A percentile compares a stretch with the other conserved stretches of the same genome.
phyloP scores from a whole-genome alignment of 768 basidiomycete species.

The Gloeopeniophorella convolvens region DNA sequence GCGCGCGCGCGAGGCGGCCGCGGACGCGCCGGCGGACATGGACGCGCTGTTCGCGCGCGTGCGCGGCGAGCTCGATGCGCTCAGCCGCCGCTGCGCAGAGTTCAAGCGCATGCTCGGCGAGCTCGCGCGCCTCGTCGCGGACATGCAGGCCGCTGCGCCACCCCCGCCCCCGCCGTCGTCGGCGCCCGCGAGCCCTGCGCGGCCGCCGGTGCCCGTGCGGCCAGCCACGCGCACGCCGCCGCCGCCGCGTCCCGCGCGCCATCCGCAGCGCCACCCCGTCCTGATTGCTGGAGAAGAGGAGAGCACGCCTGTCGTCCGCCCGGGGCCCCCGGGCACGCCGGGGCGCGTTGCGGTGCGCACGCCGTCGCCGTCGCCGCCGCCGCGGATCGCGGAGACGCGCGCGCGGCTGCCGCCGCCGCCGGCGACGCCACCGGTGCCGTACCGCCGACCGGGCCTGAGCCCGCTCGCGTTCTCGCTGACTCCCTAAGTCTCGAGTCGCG shows the following conservation, averaged over 20 bases:
- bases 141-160: conserved; percentile 1
- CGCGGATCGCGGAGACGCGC: conserved; percentile 9
- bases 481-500: not conserved
- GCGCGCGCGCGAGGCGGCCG: not conserved
- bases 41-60: conserved; percentile 15
- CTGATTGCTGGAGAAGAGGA: no score
- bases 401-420: conserved; percentile 9
- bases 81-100: conserved; percentile 13
- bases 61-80: conserved; percentile 9
- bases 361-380: not conserved
- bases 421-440: not conserved
- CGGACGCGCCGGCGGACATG: conserved; percentile 7
- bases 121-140: conserved; percentile 5
- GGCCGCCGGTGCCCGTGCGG: no score
- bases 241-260: not conserved
- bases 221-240: not conserved
- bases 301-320: no score
- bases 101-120: conserved; percentile 16
- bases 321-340: no score
- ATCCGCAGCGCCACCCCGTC: not conserved
- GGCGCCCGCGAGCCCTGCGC: not conserved
- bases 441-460: conserved; percentile 8
- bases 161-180: not conserved
- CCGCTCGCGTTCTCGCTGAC: not conserved
- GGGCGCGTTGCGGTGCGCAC: no score